Percentiles rank a stretch among this genome's conserved stretches.
Conservation (phyloP, 306 rosid species). For the Casuarina glauca region DNA sequence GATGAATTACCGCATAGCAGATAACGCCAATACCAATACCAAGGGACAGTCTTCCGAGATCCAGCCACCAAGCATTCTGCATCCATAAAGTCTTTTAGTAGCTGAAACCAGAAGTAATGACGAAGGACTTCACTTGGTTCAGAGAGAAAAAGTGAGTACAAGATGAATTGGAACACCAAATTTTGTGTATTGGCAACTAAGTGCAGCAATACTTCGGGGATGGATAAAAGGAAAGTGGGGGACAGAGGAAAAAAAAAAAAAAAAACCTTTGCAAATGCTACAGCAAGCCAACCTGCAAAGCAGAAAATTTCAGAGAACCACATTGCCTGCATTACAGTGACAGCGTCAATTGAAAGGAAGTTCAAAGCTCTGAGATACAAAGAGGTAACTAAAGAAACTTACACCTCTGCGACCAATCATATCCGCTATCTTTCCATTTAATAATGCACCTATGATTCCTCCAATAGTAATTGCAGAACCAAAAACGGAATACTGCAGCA, state of each 20-base stretch:
- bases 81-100: slow-evolving; percentile 23
- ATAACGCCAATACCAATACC: slow-evolving; percentile 84
- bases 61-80: slow-evolving; percentile 74
- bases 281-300: slow-evolving; percentile 72
- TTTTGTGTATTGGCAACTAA: background rate
- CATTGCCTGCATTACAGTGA: slow-evolving; percentile 65
- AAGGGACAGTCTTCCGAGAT: slow-evolving; percentile 67
- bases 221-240: background rate
- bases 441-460: slow-evolving; percentile 76
- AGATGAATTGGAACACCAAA: background rate
- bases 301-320: slow-evolving; percentile 66
- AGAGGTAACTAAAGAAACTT: slow-evolving; percentile 35
- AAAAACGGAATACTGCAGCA: slow-evolving; percentile 64
- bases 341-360: slow-evolving; percentile 14
- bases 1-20: slow-evolving; percentile 65
- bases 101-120: background rate
- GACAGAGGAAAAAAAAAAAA: background rate
- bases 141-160: background rate
- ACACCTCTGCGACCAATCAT: slow-evolving; percentile 71
- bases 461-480: slow-evolving; percentile 84
- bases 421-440: slow-evolving; percentile 74
- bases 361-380: background rate
- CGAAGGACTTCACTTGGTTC: background rate
- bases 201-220: background rate
- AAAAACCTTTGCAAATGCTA: slow-evolving; percentile 57